Evolutionary conservation across 2,329 filamentous ascomycete genomes (phyloP).

Genomic region (Elsinoe batatas): DNA sequence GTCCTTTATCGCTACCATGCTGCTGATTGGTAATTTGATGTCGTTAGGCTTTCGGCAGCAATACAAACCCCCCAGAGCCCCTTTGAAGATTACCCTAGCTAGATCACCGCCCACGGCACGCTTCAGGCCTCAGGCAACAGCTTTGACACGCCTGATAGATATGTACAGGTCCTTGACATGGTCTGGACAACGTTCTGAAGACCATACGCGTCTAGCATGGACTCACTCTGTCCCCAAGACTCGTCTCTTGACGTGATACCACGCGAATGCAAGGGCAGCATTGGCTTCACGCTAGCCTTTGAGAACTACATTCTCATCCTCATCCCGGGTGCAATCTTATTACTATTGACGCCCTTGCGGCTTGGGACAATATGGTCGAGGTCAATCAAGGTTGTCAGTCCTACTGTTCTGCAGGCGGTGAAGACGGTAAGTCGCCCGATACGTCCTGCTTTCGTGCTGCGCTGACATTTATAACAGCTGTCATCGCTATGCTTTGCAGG

Average conservation of each 20-base stretch:
- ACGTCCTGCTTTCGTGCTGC: not conserved
- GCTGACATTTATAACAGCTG: constrained; percentile 5
- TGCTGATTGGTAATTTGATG: not conserved
- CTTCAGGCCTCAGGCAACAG: constrained; percentile 8
- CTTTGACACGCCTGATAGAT: not conserved
- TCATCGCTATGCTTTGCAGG: constrained; percentile 18
- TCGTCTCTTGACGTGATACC: constrained; percentile 1
- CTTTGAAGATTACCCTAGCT: not conserved
- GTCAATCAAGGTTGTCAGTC: constrained; percentile 18
- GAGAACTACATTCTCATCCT: constrained; percentile 24
- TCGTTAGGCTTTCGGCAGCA: not conserved
- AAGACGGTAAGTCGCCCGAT: constrained; percentile 17
- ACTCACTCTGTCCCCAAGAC: constrained; percentile 8
- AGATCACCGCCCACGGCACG: not conserved
- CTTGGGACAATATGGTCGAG: constrained; percentile 21
- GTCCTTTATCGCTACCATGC: not conserved
- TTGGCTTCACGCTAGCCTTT: constrained; percentile 24
- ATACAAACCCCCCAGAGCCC: not conserved
- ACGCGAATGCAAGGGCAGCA: constrained; percentile 18
- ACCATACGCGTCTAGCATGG: not conserved
- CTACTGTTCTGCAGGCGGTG: constrained; percentile 19
- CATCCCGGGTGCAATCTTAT: constrained; percentile 21
- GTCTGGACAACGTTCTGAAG: not conserved
- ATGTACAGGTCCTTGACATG: not conserved
- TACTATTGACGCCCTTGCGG: constrained; percentile 22